Conservation (phyloP, 306 rosid genomes). For the Pueraria montana region DNA sequence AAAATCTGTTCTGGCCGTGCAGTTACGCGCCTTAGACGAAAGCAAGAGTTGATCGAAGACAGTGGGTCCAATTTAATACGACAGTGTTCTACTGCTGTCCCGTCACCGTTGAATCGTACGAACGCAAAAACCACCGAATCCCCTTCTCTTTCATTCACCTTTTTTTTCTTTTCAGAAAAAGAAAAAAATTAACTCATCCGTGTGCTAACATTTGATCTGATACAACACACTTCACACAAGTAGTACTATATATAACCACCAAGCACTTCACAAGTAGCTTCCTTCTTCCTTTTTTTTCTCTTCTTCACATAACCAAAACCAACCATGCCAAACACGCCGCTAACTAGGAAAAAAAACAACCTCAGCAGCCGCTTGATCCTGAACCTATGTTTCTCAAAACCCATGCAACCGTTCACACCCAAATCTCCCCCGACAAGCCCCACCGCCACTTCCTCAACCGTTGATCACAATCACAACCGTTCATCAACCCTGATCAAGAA, state of each 20-base stretch:
- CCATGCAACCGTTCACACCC: slow-evolving; percentile 51
- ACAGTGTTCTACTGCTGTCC: slow-evolving; percentile 29
- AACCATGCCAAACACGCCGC: slow-evolving; percentile 57
- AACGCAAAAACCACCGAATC: slow-evolving; percentile 14
- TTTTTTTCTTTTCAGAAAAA: background rate
- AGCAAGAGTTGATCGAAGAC: background rate
- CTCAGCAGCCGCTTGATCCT: slow-evolving; percentile 59
- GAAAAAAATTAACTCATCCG: background rate
- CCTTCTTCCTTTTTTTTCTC: background rate
- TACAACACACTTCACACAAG: background rate
- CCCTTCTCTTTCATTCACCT: too few species aligned
- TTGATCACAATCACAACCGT: slow-evolving; percentile 33
- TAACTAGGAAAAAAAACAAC: slow-evolving; percentile 50
- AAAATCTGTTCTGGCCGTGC: background rate
- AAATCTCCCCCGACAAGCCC: slow-evolving; percentile 42
- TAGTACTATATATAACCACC: background rate
- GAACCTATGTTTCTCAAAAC: slow-evolving; percentile 75
- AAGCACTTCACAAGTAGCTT: background rate
- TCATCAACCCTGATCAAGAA: slow-evolving; percentile 56
- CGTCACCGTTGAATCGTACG: slow-evolving; percentile 39
- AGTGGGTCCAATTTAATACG: background rate
- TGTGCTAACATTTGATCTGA: background rate
- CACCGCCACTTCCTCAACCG: background rate
- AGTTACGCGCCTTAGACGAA: slow-evolving; percentile 2
- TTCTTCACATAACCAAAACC: background rate